phyloP scores from a whole-genome alignment of 495 filamentous ascomycete genomes.

The Penicillium steckii region DNA sequence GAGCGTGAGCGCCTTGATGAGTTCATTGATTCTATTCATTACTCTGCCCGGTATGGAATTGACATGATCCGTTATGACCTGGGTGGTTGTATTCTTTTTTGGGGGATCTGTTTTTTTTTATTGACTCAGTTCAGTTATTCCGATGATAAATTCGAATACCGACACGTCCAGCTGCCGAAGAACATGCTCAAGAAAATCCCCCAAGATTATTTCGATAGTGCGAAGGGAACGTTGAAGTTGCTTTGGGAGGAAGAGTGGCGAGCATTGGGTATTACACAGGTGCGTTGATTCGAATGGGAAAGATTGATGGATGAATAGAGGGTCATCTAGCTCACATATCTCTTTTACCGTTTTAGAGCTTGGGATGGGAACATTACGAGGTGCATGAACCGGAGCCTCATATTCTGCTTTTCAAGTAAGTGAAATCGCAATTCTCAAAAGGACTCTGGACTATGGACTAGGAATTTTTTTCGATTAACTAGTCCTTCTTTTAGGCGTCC shows the following conservation, averaged over 20 bases:
- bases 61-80: not conserved
- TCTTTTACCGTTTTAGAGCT: slow-evolving; percentile 58
- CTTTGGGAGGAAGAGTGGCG: slow-evolving; percentile 99
- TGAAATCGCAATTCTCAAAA: too few species aligned
- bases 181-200: slow-evolving; percentile 97
- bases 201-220: slow-evolving; percentile 87
- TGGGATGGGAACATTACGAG: slow-evolving; percentile 99
- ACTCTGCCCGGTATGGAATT: slow-evolving; percentile 78
- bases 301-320: too few species aligned
- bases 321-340: not conserved
- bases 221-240: slow-evolving; percentile 90
- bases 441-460: too few species aligned
- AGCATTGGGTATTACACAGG: slow-evolving; percentile 93
- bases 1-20: slow-evolving; percentile 85
- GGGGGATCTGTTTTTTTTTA: not conserved
- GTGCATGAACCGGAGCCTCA: slow-evolving; percentile 98
- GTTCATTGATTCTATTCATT: slow-evolving; percentile 89
- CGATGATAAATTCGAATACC: slow-evolving; percentile 88
- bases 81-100: too few species aligned
- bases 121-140: slow-evolving; percentile 61
- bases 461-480: not conserved
- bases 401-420: slow-evolving; percentile 97
- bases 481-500: slow-evolving; percentile 58
- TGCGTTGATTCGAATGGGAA: slow-evolving; percentile 30
- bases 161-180: slow-evolving; percentile 95